Evolutionary conservation across 495 filamentous ascomycete species (phyloP), one percentile per base, ranked within the genome.

Genomic region (Xylaria sp.): DNA sequence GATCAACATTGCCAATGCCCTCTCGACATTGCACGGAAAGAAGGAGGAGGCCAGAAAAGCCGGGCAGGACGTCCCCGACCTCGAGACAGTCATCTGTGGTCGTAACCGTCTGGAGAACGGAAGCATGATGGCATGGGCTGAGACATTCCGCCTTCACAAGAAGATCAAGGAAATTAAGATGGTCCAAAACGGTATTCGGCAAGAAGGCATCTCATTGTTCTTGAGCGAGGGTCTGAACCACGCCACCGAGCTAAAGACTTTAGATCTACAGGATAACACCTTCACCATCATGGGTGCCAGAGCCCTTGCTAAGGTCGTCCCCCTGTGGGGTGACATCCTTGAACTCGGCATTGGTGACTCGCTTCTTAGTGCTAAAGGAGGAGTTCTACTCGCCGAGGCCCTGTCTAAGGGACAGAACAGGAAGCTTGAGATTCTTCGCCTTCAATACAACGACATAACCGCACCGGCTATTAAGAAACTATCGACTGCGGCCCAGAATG

Each of bases 181-280:
- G 96, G 94, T 96, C 44, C 96, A 98, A 81, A 98, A 99, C 80
- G 96, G 97, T 59, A 99, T 99, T 71, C 88, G 96, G 41, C 93
- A 95, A 77, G 93, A 98, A 82, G 96, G 96, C 70, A 93, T 97
- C 75, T 88, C 89, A 64, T 83, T 88, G 72, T 81, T 99, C 58
- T 77, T 99, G 61, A 88, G 87, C 70, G 85, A 94, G 58, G 96
- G 96, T 71, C 85, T 99, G 50, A 84, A 86, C 63, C 86, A 91
- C 72, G 87, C 91, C 41, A 84, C 77, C 26, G 82, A 82, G 43
- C 85, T 99, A 44, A 80, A 89, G 78, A 86, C 93, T 53, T 79
- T 98, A 44, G 96, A 99, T 86, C 81, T 99, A 73, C 95, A 99
- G 82, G 96, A 99, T 79, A 99, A 99, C 81, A 98, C 96, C 14